Conservation (phyloP, 2,329 filamentous ascomycete species). For the Magnaporthales sp. region DNA sequence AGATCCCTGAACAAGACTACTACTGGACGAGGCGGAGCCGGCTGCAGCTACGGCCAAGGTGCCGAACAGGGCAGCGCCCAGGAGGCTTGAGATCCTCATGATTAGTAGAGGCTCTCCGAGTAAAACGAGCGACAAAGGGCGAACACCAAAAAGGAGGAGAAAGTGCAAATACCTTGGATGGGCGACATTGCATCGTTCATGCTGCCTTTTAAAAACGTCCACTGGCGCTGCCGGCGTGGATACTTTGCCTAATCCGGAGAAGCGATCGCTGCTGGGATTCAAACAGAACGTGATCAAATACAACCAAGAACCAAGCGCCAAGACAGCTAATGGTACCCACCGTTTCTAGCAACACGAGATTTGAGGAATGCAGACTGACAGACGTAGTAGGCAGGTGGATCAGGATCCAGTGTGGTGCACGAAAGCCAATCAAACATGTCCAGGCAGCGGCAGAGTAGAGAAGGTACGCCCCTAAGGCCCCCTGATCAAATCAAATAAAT, state of each 20-base stretch:
- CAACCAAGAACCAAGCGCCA: too few relatives aligned
- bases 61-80: not conserved
- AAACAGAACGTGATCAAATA: too few relatives aligned
- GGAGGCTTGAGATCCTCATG: not conserved
- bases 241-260: too few relatives aligned
- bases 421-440: not conserved
- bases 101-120: not conserved
- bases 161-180: too few relatives aligned
- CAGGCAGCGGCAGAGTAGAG: not conserved
- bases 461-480: too few relatives aligned
- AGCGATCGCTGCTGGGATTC: too few relatives aligned
- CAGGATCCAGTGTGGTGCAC: not conserved
- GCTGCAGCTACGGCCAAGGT: not conserved
- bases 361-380: not conserved
- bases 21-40: not conserved
- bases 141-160: not conserved
- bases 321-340: too few relatives aligned
- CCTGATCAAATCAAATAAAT: too few relatives aligned
- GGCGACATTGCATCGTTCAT: too few relatives aligned
- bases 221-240: too few relatives aligned
- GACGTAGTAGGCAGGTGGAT: not conserved
- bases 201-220: too few relatives aligned
- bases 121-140: not conserved
- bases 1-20: slow-evolving; percentile 1
- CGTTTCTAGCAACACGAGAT: not conserved